phyloP scores from a whole-genome alignment of 257 asterid species.

The Solanum lycopersicoides region DNA sequence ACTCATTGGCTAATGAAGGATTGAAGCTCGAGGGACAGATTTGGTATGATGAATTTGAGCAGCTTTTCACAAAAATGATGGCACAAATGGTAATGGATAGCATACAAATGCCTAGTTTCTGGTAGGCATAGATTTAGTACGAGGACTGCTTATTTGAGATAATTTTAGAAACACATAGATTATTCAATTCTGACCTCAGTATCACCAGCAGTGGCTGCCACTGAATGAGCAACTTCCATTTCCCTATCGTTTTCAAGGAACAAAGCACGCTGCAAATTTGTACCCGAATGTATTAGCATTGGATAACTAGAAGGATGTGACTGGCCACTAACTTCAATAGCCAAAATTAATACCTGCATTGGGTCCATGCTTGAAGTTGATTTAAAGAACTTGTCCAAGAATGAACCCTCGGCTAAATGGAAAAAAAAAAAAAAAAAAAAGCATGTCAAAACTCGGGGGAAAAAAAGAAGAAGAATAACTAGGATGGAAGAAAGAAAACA shows the following conservation, averaged over 20 bases:
- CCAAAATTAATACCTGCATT: conserved; percentile 39
- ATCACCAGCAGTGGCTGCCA: conserved; percentile 90
- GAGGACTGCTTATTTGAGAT: neutral
- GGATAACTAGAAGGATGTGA: neutral
- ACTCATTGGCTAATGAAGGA: neutral
- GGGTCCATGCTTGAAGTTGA: conserved; percentile 71
- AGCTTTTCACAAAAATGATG: neutral
- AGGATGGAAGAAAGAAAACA: neutral
- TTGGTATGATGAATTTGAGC: neutral
- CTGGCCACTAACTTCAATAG: neutral
- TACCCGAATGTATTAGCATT: neutral
- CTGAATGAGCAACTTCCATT: conserved; percentile 95
- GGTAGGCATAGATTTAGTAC: neutral
- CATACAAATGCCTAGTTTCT: neutral
- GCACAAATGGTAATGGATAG: neutral
- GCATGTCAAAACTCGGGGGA: neutral
- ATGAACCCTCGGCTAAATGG: conserved; percentile 63
- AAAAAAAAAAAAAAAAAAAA: neutral
- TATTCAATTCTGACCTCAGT: conserved; percentile 58
- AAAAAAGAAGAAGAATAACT: neutral
- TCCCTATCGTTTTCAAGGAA: conserved; percentile 83
- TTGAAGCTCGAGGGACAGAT: neutral
- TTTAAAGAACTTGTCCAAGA: conserved; percentile 75
- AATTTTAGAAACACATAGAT: neutral
- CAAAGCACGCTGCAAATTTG: conserved; percentile 60